phyloP scores from a whole-genome alignment of 78 protist genomes.

The Isochrysis galbana region DNA sequence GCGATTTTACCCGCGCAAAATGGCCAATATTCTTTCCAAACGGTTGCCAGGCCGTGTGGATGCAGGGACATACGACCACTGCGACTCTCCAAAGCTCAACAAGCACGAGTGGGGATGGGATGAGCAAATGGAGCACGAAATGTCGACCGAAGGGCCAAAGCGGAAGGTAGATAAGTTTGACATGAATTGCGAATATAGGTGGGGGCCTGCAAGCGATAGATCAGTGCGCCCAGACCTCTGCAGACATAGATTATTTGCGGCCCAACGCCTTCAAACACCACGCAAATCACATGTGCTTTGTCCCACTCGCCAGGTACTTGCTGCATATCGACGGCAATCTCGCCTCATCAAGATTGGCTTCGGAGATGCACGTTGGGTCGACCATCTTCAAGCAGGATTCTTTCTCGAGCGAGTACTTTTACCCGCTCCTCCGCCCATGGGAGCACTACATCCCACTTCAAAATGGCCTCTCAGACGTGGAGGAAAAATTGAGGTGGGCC shows the following conservation, averaged over 20 bases:
- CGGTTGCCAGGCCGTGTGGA: background rate
- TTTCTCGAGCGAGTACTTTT: background rate
- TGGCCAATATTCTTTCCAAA: background rate
- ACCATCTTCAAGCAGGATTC: slow-evolving; percentile 4
- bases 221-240: background rate
- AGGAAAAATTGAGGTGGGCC: background rate
- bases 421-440: slow-evolving; percentile 4
- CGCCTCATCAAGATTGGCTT: background rate
- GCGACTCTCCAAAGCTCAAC: slow-evolving; percentile 7
- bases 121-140: background rate
- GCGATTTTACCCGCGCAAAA: slow-evolving; percentile 3
- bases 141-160: background rate
- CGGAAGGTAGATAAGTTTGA: background rate
- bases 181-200: background rate
- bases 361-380: background rate
- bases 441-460: background rate
- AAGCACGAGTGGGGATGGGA: slow-evolving; percentile 10
- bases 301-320: no score
- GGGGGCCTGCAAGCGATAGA: background rate
- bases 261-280: background rate
- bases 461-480: background rate
- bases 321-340: slow-evolving; percentile 17
- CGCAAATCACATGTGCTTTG: no score
- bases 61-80: background rate
- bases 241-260: background rate